Base-by-base conservation (phyloP, 345 rosid genomes). In the Lepidium didymum region DNA sequence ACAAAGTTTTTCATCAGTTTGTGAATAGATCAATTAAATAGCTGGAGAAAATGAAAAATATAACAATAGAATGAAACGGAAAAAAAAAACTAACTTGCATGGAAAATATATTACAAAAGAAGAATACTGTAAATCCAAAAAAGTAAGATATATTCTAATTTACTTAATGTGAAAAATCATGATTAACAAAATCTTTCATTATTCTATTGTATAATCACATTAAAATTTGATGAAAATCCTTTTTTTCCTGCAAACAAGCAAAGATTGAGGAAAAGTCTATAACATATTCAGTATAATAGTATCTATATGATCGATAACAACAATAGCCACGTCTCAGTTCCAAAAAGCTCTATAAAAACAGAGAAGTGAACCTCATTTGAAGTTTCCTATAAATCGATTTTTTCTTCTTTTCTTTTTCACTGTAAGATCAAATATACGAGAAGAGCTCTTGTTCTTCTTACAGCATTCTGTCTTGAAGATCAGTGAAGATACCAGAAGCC, bases 401-500 rank as follows among this genome's bases (percentile, higher is more conserved):
- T 45, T 36, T 73, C 8, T 49, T 38, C 15, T 13, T 58, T 37
- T 14, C 15, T 59, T 40, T 25, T 40, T 23, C 58, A 56, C 67
- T 58, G 72, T 42, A 60, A 44, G 36, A 7, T 12, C 15, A 41
- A 47, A 67, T 53, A 31, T 68, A 74, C 46, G 59, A 33, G 67
- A 44, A 44, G 45, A 16, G 14, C 37, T 27, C 10, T 7, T 68
- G 9, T 37, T 53, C 37, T 54, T 74, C 73, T 86, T 67, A 91
- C 75, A 91, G 94, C 77, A 91, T 84, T 79, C 99, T 87, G 80
- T 95, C 99, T 62, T 95, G 99, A 49, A 95, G 81, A 77, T 95
- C 99, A 7, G 85, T 84, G 12, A 95, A 83, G 54, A 95, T 78
- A 36, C 81, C 81, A 1, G 99, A 95, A 11, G 98, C 99, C 13